Percentiles rank a stretch among this genome's conserved stretches.
Evolutionary conservation across 805 yeast genomes (phyloP).

Genomic region (Hanseniaspora clermontiae): DNA sequence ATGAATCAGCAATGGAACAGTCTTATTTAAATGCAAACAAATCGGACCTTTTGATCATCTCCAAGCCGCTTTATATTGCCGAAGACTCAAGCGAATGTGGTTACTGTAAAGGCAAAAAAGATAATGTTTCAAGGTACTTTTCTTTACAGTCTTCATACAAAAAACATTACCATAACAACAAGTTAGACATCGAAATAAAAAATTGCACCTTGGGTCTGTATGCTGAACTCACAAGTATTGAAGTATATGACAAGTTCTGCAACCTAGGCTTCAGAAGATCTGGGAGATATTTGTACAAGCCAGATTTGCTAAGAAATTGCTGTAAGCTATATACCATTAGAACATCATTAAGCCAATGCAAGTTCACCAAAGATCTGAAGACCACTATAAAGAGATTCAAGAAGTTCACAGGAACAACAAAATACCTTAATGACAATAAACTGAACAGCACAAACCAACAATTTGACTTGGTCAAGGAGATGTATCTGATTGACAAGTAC

Average conservation of each 20-base stretch:
- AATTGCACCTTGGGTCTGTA: constrained; percentile 31
- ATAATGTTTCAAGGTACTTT: constrained; percentile 30
- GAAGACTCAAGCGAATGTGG: constrained; percentile 45
- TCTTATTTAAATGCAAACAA: constrained; percentile 14
- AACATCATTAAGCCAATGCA: constrained; percentile 37
- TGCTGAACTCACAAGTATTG: constrained; percentile 35
- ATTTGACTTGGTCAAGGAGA: constrained; percentile 27
- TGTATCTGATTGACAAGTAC: constrained; percentile 30
- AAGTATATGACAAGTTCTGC: constrained; percentile 50
- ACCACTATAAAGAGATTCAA: constrained; percentile 50
- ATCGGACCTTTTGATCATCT: constrained; percentile 27
- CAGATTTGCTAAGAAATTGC: constrained; percentile 60
- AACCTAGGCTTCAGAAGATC: constrained; percentile 71
- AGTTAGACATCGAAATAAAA: constrained; percentile 14
- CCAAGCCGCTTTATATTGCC: constrained; percentile 35
- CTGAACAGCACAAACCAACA: not conserved
- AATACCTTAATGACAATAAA: not conserved
- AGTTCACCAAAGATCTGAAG: constrained; percentile 52
- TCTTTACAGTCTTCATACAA: constrained; percentile 27
- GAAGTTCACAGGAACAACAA: constrained; percentile 15
- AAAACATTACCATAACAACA: not conserved
- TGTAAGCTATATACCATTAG: constrained; percentile 72
- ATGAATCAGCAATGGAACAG: constrained; percentile 13
- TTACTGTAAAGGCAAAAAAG: constrained; percentile 47
- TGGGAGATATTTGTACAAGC: constrained; percentile 52